These are phyloP conservation scores for Cinnamomum micranthum DNA, from an alignment of 164 flowering plant genomes.

Conservation along the genomic window DNA sequence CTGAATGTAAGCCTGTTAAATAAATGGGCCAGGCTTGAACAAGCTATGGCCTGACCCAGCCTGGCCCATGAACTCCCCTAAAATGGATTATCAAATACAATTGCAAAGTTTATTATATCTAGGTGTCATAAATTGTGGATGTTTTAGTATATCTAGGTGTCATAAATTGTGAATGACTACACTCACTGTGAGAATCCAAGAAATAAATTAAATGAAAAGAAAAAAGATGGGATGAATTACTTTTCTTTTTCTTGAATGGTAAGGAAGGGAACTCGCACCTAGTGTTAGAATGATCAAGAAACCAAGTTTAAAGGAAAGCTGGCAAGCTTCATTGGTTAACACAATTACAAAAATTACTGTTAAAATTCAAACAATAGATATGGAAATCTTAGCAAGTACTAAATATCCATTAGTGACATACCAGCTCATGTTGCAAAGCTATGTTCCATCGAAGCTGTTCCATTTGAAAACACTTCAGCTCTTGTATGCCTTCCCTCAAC, in stretches of 20 bases:
- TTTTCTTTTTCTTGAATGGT: neutral
- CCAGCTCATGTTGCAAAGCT: conserved; percentile 65
- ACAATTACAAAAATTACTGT: neutral
- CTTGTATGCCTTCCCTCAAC: conserved; percentile 49
- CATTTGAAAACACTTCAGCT: conserved; percentile 40
- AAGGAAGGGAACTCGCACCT: neutral
- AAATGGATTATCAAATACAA: neutral
- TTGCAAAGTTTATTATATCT: too few relatives aligned
- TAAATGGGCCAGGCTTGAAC: too few relatives aligned
- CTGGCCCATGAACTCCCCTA: neutral
- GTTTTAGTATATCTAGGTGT: neutral
- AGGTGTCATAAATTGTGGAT: neutral
- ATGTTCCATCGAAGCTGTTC: conserved; percentile 39
- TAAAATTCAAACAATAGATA: neutral
- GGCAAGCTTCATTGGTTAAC: neutral
- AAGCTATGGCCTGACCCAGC: too few relatives aligned
- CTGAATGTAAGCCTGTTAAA: too few relatives aligned
- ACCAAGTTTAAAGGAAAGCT: neutral
- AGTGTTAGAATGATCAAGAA: neutral
- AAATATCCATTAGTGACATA: conserved; percentile 19
- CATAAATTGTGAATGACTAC: neutral
- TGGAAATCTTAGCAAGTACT: neutral
- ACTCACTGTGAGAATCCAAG: neutral
- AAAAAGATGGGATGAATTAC: neutral
- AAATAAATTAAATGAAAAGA: too few relatives aligned